These are phyloP conservation scores for Aegilops bicornis DNA, from an alignment of 176 grass and related monocot species.

Conservation along the genomic window DNA sequence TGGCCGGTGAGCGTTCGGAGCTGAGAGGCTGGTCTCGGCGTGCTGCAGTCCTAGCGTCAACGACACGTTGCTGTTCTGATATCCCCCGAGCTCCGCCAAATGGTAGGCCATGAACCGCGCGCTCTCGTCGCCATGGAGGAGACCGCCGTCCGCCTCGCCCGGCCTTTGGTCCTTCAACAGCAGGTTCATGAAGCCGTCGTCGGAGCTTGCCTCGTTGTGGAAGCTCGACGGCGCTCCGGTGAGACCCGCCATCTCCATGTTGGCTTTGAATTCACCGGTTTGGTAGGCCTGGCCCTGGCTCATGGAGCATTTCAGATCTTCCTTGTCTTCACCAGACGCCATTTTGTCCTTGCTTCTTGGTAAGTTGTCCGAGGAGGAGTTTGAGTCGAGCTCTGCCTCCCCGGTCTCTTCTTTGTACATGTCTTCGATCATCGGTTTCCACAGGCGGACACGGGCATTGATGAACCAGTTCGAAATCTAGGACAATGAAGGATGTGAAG, in stretches of 20 bases:
- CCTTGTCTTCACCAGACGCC: constrained; percentile 57
- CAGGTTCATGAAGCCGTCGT: constrained; percentile 92
- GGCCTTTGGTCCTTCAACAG: constrained; percentile 71
- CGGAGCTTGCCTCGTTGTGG: constrained; percentile 43
- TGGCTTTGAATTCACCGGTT: constrained; percentile 57
- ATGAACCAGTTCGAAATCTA: constrained; percentile 99
- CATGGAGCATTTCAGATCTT: constrained; percentile 54
- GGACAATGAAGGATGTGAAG: constrained; percentile 5
- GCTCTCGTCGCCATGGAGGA: constrained; percentile 54
- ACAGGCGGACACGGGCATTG: constrained; percentile 95
- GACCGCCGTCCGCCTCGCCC: constrained; percentile 33
- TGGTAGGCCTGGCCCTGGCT: constrained; percentile 53
- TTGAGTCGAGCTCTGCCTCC: constrained; percentile 72
- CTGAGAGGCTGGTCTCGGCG: constrained; percentile 44
- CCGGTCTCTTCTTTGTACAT: constrained; percentile 99
- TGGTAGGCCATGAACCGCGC: constrained; percentile 64
- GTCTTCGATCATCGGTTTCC: constrained; percentile 99
- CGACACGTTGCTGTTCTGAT: constrained; percentile 57
- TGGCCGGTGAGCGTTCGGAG: constrained; percentile 51
- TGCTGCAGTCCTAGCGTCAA: constrained; percentile 88
- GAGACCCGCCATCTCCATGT: constrained; percentile 31
- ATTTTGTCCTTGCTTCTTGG: constrained; percentile 58
- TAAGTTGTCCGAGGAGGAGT: constrained; percentile 80
- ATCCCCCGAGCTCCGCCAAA: constrained; percentile 55
- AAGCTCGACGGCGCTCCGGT: constrained; percentile 44